phyloP scores from a whole-genome alignment of 768 basidiomycete species.

The Chiua virens region DNA sequence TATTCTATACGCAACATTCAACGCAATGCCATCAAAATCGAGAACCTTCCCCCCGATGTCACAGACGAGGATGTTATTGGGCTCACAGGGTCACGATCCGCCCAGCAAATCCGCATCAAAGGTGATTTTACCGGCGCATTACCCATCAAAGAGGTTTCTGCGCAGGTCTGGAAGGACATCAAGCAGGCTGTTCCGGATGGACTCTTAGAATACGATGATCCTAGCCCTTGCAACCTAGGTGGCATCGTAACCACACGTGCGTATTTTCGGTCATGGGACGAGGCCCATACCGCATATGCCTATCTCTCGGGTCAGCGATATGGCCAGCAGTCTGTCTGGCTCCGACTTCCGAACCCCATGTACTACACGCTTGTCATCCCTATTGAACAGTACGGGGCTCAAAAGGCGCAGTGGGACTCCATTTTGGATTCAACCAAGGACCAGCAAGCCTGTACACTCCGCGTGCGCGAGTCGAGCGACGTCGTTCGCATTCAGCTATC shows the following conservation, averaged over 20 bases:
- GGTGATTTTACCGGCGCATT: neutral
- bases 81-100: conserved; percentile 26
- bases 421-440: conserved; percentile 35
- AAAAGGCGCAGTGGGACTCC: conserved; percentile 45
- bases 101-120: conserved; percentile 12
- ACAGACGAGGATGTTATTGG: conserved; percentile 17
- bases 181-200: conserved; percentile 4
- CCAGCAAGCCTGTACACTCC: conserved; percentile 32
- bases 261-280: conserved; percentile 45
- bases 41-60: conserved; percentile 32
- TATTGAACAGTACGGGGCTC: conserved; percentile 45
- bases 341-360: conserved; percentile 44
- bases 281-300: conserved; percentile 39
- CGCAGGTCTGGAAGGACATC: conserved; percentile 20
- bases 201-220: conserved; percentile 18
- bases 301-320: conserved; percentile 32
- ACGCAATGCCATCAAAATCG: conserved; percentile 40
- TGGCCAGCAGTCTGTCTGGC: conserved; percentile 32
- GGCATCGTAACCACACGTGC: conserved; percentile 36
- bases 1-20: conserved; percentile 19
- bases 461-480: conserved; percentile 18
- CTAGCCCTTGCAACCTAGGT: conserved; percentile 13
- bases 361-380: conserved; percentile 48
- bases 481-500: conserved; percentile 39
- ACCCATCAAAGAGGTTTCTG: conserved; percentile 15